phyloP scores from a whole-genome alignment of 345 rosid genomes.

The Syzygium oleosum region DNA sequence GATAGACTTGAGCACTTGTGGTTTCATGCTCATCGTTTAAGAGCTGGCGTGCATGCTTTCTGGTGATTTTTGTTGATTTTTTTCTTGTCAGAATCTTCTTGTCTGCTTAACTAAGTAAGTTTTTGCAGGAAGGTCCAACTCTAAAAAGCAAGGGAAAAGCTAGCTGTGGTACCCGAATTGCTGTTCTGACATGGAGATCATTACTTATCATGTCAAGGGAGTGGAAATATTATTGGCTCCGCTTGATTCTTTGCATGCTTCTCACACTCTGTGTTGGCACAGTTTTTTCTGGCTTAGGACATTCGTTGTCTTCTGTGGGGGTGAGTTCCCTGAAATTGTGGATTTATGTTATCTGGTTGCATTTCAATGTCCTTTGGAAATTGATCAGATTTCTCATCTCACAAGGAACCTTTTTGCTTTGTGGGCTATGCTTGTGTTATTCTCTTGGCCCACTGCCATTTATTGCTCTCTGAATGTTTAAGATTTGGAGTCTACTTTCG shows the following conservation, averaged over 20 bases:
- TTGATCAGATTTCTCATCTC: not conserved
- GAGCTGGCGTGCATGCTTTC: not conserved
- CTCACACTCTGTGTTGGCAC: conserved; percentile 78
- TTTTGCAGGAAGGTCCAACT: conserved; percentile 75
- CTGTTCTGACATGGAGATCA: conserved; percentile 96
- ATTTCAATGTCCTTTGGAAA: not conserved
- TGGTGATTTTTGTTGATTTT: not conserved
- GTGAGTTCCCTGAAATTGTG: conserved; percentile 18
- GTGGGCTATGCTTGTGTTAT: not conserved
- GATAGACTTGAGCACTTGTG: not conserved
- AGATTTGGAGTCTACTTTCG: not conserved
- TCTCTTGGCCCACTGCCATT: not conserved
- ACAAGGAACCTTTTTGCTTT: not conserved
- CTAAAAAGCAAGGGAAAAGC: conserved; percentile 93
- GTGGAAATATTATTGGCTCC: conserved; percentile 98
- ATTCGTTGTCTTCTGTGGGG: conserved; percentile 88
- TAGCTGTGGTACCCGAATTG: conserved; percentile 64
- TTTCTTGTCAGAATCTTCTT: not conserved
- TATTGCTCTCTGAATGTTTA: not conserved
- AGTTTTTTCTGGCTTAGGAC: conserved; percentile 83
- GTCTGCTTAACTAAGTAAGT: not conserved
- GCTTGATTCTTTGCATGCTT: conserved; percentile 77
- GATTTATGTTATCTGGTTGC: not conserved
- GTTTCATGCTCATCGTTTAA: not conserved
- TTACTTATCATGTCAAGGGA: conserved; percentile 92